A percentile compares a stretch with the other conserved stretches of the same genome.
These are phyloP conservation scores for Xylaria intraflava DNA, from an alignment of 495 filamentous ascomycete species.

Conservation along the genomic window DNA sequence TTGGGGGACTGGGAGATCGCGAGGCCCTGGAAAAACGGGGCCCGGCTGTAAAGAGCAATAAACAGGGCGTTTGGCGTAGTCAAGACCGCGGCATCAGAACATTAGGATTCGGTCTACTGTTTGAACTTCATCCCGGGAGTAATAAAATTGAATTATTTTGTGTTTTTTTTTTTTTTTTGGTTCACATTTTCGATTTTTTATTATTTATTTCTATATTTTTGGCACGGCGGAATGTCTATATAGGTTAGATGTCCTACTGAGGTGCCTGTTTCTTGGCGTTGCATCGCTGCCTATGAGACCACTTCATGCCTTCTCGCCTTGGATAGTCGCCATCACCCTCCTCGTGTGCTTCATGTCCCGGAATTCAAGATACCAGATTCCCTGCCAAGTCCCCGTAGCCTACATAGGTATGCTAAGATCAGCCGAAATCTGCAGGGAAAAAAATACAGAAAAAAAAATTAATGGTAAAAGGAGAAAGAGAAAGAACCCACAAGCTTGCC, in stretches of 20 bases:
- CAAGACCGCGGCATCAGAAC: not conserved
- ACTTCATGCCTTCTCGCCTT: constrained; percentile 70
- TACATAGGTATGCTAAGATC: constrained; percentile 12
- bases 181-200: too few relatives aligned
- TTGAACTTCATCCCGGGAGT: too few relatives aligned
- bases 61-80: constrained; percentile 27
- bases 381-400: constrained; percentile 60
- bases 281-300: not conserved
- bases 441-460: too few relatives aligned
- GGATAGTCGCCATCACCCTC: constrained; percentile 85
- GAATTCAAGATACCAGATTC: constrained; percentile 95
- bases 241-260: too few relatives aligned
- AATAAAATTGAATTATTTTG: not conserved
- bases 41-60: too few relatives aligned
- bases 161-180: too few relatives aligned
- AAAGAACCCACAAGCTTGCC: constrained; percentile 64
- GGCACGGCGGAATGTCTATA: not conserved
- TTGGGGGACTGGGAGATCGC: not conserved
- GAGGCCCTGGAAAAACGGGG: too few relatives aligned
- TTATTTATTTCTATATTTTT: too few relatives aligned
- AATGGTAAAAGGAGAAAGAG: not conserved
- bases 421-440: too few relatives aligned
- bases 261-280: too few relatives aligned
- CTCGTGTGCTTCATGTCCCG: constrained; percentile 65
- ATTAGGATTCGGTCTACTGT: not conserved